Conservation (phyloP, 148 eudicot genomes). For the Hydrangea macrophylla region DNA sequence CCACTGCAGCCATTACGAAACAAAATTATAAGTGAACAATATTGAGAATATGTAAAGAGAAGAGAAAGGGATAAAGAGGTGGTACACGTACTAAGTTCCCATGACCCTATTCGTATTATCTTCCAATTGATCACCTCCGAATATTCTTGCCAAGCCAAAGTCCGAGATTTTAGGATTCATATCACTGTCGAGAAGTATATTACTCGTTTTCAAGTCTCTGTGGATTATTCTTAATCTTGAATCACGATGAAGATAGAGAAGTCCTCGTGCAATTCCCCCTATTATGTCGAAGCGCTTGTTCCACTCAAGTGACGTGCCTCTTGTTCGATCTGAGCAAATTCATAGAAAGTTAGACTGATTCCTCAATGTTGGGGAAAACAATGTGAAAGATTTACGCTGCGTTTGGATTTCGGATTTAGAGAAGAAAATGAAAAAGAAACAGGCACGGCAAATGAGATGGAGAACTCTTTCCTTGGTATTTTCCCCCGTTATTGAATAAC, state of each 20-base stretch:
- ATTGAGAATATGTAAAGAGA: not conserved
- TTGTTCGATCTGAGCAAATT: conserved; percentile 2
- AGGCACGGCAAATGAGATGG: too few species aligned
- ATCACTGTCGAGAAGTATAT: conserved; percentile 10
- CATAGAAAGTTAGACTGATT: too few species aligned
- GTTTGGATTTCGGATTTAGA: too few species aligned
- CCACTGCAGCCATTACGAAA: conserved; percentile 9
- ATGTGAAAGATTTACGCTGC: too few species aligned
- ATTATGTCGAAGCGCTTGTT: conserved; percentile 8
- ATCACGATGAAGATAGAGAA: conserved; percentile 19
- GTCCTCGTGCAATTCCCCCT: conserved; percentile 17
- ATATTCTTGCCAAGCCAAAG: conserved; percentile 19
- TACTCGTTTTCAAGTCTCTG: conserved; percentile 19
- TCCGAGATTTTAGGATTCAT: conserved; percentile 23
- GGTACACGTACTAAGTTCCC: conserved; percentile 20
- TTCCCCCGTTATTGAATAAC: too few species aligned
- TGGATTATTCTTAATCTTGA: conserved; percentile 21
- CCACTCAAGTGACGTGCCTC: conserved; percentile 5
- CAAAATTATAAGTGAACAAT: not conserved
- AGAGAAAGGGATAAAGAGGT: too few species aligned
- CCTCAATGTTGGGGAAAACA: too few species aligned
- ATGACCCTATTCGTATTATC: conserved; percentile 4
- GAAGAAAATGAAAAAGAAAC: too few species aligned
- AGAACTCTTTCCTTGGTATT: too few species aligned
- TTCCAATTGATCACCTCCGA: conserved; percentile 13